A percentile compares a stretch with the other conserved stretches of the same genome.
These are phyloP conservation scores for Cyberlindnera maclurae DNA, from an alignment of 805 yeast genomes.

Conservation along the genomic window DNA sequence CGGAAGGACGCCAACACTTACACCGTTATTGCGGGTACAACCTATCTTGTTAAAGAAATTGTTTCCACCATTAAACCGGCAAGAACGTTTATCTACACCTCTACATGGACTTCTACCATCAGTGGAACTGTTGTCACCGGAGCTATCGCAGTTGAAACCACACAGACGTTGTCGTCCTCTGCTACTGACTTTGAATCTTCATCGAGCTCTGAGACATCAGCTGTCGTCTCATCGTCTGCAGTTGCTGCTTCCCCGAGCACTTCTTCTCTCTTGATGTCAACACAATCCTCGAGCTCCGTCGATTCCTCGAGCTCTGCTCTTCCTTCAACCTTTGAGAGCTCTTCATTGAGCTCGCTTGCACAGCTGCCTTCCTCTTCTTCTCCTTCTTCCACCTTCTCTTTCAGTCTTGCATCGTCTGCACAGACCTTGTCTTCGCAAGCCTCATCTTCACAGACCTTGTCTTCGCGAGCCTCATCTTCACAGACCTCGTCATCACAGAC, in stretches of 20 bases:
- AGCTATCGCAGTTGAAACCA: constrained; percentile 7
- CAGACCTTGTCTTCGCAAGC: too few relatives aligned
- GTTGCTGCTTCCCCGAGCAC: constrained; percentile 3
- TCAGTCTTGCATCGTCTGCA: constrained; percentile 4
- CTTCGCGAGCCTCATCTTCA: too few relatives aligned
- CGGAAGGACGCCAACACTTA: constrained; percentile 36
- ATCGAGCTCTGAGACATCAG: background rate
- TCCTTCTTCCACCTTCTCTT: constrained; percentile 3
- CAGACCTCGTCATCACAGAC: too few relatives aligned
- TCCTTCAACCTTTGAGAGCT: constrained; percentile 1
- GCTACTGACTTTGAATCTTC: constrained; percentile 1
- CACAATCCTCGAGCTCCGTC: constrained; percentile 3
- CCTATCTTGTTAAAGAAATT: constrained; percentile 19
- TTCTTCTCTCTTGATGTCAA: background rate
- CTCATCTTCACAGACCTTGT: too few relatives aligned
- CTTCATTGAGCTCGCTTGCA: constrained; percentile 1
- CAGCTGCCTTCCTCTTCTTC: constrained; percentile 3
- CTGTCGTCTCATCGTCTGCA: background rate
- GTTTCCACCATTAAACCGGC: constrained; percentile 23
- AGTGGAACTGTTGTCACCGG: constrained; percentile 15
- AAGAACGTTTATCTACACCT: constrained; percentile 17
- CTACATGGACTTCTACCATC: constrained; percentile 17
- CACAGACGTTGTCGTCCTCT: constrained; percentile 6
- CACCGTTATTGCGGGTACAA: constrained; percentile 21
- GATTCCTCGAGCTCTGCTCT: background rate